Conservation (phyloP, 164 flowering plant species). For the Vitis labrusca region DNA sequence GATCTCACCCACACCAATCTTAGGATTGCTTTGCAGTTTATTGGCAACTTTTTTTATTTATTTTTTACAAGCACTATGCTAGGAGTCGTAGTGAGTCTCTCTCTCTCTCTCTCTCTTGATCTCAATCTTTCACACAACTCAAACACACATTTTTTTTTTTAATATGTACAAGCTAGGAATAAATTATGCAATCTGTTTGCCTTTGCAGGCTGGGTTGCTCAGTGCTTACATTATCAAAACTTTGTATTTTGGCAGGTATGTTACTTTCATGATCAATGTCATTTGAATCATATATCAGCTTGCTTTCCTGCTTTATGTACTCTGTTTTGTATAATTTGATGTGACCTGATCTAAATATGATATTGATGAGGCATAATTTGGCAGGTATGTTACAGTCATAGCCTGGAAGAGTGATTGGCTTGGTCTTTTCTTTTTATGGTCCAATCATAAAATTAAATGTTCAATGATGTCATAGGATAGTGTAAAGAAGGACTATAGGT, state of each 20-base stretch:
- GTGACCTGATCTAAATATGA: too few relatives aligned
- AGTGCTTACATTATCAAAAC: slow-evolving; percentile 80
- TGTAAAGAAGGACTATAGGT: too few relatives aligned
- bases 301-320: background rate
- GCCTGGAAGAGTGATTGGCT: background rate
- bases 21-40: slow-evolving; percentile 43
- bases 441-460: too few relatives aligned
- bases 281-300: background rate
- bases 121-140: too few relatives aligned
- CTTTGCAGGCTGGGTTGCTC: slow-evolving; percentile 64
- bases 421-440: too few relatives aligned
- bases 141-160: too few relatives aligned
- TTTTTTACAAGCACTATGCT: slow-evolving; percentile 73
- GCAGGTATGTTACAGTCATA: slow-evolving; percentile 44
- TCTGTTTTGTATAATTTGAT: background rate
- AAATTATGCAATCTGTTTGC: too few relatives aligned
- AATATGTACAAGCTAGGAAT: too few relatives aligned
- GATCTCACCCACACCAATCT: slow-evolving; percentile 50
- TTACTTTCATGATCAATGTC: background rate
- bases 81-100: slow-evolving; percentile 58
- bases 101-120: slow-evolving; percentile 7
- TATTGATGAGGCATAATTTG: slow-evolving; percentile 38
- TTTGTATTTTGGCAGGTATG: slow-evolving; percentile 79
- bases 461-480: too few relatives aligned
- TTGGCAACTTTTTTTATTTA: slow-evolving; percentile 63